Base-by-base conservation (phyloP, 2,329 filamentous ascomycete species). In the Paraphaeosphaeria sporulosa region DNA sequence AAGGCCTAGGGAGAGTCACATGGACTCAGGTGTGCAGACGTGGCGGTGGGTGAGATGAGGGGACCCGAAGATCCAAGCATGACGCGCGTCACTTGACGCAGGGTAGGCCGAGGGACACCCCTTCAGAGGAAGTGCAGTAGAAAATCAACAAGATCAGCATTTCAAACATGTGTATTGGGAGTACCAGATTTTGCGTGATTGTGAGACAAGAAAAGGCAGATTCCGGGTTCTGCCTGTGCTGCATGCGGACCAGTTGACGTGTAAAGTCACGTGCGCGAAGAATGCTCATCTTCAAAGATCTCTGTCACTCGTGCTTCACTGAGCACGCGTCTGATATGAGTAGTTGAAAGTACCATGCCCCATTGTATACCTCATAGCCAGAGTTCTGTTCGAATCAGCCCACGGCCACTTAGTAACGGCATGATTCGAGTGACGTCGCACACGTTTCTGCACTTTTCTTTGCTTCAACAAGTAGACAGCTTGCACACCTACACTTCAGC, bases 21-120 rank as follows among this genome's bases (percentile, higher is more conserved):
- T 36, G 48, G 32, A 36, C 47, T 49, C 9, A 25, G 36, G 32
- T n/a, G 27, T 25, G 32, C 30, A 30, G 46, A 30, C 17, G 48
- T 34, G 34, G 36, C 25, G 23, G 34, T 42, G 49, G 48, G 32
- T 23, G 48, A 53, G 36, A 53, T 44, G 51, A 54, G 51, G 51
- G 51, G 51, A 54, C 44, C 51, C 38, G 51, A 44, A 44, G 48
- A 40, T n/a, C 3, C 32, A 30, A 23, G 38, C 8, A 54, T n/a
- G 51, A 54, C 51, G 51, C 51, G 51, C 51, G 51, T 54, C 51
- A 23, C 17, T 25, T 54, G 51, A 54, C 51, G 51, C 51, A 54
- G 51, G 38, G 51, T 25, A 54, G 23, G 51, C 51, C 51, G 36
- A 32, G 38, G 9, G 51, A n/a, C 17, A 13, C 38, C 51, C 15